Evolutionary conservation across 75 land plant genomes (phyloP), one percentile per base, ranked within the genome.

Genomic region (Selaginella tamariscina): DNA sequence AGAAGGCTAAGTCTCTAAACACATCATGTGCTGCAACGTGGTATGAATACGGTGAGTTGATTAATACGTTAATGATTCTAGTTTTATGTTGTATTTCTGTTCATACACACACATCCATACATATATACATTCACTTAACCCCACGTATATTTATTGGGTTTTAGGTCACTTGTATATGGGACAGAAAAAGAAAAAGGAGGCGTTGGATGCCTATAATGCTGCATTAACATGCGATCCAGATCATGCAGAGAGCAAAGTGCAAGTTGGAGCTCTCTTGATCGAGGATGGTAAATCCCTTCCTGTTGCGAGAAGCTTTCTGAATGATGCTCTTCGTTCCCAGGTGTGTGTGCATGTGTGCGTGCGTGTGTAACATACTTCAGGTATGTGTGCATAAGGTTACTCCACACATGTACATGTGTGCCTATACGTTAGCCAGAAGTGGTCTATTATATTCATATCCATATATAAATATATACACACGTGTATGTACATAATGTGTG

Each of bases 321-420:
- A 59, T 21, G 62, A 59, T n/a, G 62, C 62, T 26, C 62, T 59
- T n/a, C 62, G 26, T 5, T n/a, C n/a, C n/a, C n/a, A n/a, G n/a
- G n/a, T n/a, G n/a, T n/a, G n/a, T n/a, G n/a, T n/a, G n/a, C n/a
- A n/a, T n/a, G n/a, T n/a, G n/a, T n/a, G n/a, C n/a, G n/a, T n/a
- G n/a, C n/a, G n/a, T n/a, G n/a, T n/a, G n/a, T n/a, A n/a, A n/a
- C n/a, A n/a, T n/a, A n/a, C n/a, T n/a, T n/a, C n/a, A n/a, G n/a
- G n/a, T n/a, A n/a, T n/a, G n/a, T n/a, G n/a, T n/a, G n/a, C n/a
- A n/a, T n/a, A n/a, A n/a, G n/a, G n/a, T n/a, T n/a, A n/a, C n/a
- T n/a, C n/a, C n/a, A n/a, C n/a, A n/a, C n/a, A n/a, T n/a, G n/a
- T n/a, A n/a, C n/a, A n/a, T n/a, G n/a, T n/a, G n/a, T n/a, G n/a